A percentile compares a stretch with the other conserved stretches of the same genome.
These are phyloP conservation scores for Microdochium nivale DNA, from an alignment of 2,329 filamentous ascomycete genomes.

Conservation along the genomic window DNA sequence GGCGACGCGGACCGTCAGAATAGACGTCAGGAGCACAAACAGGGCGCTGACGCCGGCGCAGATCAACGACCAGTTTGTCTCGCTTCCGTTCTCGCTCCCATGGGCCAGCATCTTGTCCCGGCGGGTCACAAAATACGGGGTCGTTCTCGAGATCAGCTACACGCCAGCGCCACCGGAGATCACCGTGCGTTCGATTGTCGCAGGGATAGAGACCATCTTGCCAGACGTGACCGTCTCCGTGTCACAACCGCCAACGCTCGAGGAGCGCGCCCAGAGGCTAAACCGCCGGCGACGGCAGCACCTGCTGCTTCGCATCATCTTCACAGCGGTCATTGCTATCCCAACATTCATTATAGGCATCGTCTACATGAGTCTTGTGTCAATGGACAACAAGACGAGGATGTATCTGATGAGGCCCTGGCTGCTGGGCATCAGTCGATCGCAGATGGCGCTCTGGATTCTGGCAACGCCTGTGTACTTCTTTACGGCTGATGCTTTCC, in stretches of 20 bases:
- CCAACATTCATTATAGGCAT: conserved; percentile 84
- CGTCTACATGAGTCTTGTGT: conserved; percentile 79
- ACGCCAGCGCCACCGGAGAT: conserved; percentile 57
- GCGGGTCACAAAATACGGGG: conserved; percentile 41
- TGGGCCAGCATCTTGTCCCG: neutral
- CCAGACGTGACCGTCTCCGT: conserved; percentile 58
- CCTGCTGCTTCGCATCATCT: conserved; percentile 60
- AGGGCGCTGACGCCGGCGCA: neutral
- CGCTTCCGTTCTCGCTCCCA: neutral
- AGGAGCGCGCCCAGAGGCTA: conserved; percentile 70
- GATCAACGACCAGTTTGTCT: neutral
- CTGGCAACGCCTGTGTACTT: conserved; percentile 83
- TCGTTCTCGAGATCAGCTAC: conserved; percentile 65
- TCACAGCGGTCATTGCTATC: conserved; percentile 63
- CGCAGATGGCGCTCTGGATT: conserved; percentile 72
- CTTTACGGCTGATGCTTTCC: conserved; percentile 78
- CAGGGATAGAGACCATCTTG: conserved; percentile 58
- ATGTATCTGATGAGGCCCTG: conserved; percentile 63
- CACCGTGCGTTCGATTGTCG: conserved; percentile 68
- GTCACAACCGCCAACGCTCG: conserved; percentile 72
- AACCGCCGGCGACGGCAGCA: conserved; percentile 48
- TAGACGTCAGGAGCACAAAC: neutral
- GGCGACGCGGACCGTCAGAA: neutral
- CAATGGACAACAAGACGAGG: conserved; percentile 46
- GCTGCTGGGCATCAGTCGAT: conserved; percentile 63